Evolutionary conservation across 306 rosid species (phyloP).

Genomic region (Gastrolobium villosum): DNA sequence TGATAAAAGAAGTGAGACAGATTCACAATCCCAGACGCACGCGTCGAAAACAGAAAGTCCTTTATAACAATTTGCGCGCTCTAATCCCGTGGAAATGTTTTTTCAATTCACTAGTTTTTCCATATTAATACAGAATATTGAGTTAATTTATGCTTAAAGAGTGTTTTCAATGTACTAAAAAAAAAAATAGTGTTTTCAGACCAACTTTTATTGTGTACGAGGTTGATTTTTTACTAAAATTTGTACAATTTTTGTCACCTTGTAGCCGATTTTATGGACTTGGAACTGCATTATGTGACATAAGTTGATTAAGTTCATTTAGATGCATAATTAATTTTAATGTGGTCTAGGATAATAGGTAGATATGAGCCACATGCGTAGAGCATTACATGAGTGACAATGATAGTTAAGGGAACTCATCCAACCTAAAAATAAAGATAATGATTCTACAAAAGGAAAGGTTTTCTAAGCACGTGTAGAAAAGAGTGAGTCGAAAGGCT

Average conservation of each 20-base stretch:
- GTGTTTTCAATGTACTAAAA: too few species aligned
- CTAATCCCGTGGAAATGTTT: not conserved
- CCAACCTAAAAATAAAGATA: not conserved
- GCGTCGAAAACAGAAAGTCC: not conserved
- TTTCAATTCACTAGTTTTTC: not conserved
- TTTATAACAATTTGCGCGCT: not conserved
- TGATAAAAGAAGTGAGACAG: constrained; percentile 14
- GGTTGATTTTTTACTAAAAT: constrained; percentile 2
- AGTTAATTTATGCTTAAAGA: not conserved
- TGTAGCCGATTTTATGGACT: constrained; percentile 45
- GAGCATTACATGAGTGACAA: constrained; percentile 37
- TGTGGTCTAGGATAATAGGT: not conserved
- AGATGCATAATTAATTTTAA: not conserved
- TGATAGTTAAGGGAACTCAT: constrained; percentile 21
- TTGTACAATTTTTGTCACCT: constrained; percentile 26
- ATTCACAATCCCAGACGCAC: constrained; percentile 18
- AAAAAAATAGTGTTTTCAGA: not conserved
- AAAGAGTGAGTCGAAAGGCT: constrained; percentile 38
- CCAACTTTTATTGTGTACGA: constrained; percentile 3
- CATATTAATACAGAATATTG: not conserved
- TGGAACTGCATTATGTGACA: not conserved
- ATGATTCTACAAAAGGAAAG: constrained; percentile 27
- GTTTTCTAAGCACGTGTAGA: not conserved
- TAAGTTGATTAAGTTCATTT: not conserved
- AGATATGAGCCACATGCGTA: not conserved